Conservation (phyloP, 208 protist genomes). For the Wallacemonas collosoma region DNA sequence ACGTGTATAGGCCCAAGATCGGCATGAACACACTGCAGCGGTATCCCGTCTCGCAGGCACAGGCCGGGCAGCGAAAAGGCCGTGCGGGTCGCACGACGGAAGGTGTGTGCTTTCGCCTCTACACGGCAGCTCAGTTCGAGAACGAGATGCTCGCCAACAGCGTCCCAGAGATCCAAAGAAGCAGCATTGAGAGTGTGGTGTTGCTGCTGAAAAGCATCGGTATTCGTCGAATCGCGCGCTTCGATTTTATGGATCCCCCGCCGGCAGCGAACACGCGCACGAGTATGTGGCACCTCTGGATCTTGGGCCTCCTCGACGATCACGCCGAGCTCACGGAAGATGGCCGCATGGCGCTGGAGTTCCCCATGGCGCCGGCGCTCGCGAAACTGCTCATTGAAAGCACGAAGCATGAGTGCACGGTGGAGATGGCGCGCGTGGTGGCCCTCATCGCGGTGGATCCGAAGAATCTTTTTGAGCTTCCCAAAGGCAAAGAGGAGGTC, state of each 20-base stretch:
- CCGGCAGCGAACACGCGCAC: constrained; percentile 94
- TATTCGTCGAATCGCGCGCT: constrained; percentile 94
- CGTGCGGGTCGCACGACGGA: constrained; percentile 97
- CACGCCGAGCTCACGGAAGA: constrained; percentile 94
- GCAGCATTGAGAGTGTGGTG: constrained; percentile 95
- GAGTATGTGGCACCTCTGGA: constrained; percentile 98
- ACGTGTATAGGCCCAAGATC: constrained; percentile 97
- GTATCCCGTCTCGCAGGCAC: constrained; percentile 96
- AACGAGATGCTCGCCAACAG: constrained; percentile 95
- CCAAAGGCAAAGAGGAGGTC: constrained; percentile 78
- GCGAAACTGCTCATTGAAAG: constrained; percentile 96
- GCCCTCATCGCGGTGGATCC: constrained; percentile 96
- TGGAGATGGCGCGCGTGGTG: constrained; percentile 95
- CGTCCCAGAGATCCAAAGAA: constrained; percentile 98
- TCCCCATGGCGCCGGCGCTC: constrained; percentile 97
- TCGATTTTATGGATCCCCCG: constrained; percentile 99
- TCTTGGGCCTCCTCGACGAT: constrained; percentile 98
- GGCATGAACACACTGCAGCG: constrained; percentile 97
- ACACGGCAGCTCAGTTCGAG: constrained; percentile 96
- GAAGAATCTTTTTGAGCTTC: constrained; percentile 96
- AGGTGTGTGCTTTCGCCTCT: constrained; percentile 96
- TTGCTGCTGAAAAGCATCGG: constrained; percentile 97
- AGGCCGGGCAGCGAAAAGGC: constrained; percentile 97
- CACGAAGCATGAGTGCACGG: constrained; percentile 74
- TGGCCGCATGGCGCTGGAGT: constrained; percentile 97